phyloP scores from a whole-genome alignment of 2,329 filamentous ascomycete species.

The Colletotrichum magnum region DNA sequence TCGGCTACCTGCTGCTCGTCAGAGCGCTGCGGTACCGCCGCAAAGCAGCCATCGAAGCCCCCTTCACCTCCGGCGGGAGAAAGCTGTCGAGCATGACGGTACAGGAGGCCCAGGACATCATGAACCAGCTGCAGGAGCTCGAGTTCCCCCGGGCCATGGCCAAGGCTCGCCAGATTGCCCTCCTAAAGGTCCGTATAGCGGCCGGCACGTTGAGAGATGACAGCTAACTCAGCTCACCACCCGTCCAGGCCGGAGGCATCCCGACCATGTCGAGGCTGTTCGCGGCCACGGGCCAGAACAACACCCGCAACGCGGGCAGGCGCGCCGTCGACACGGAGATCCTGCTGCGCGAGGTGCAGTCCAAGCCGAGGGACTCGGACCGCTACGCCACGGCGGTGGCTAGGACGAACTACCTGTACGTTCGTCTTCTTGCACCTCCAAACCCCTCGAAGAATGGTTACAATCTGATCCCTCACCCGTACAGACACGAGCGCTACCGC shows the following conservation, averaged over 20 bases:
- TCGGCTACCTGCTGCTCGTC: conserved; percentile 7
- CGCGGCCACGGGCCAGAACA: conserved; percentile 64
- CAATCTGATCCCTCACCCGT: neutral
- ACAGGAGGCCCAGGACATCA: conserved; percentile 52
- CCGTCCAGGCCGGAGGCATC: conserved; percentile 62
- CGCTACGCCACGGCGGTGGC: conserved; percentile 67
- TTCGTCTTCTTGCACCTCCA: neutral
- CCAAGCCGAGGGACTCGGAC: conserved; percentile 57
- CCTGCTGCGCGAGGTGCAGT: conserved; percentile 63
- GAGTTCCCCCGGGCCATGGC: conserved; percentile 69
- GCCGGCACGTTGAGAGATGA: too few species aligned
- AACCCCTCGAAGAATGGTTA: neutral
- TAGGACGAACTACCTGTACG: conserved; percentile 72
- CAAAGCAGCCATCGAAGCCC: conserved; percentile 2
- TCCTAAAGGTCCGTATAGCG: conserved; percentile 63
- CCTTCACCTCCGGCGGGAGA: conserved; percentile 6
- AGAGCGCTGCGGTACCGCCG: conserved; percentile 15
- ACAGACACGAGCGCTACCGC: conserved; percentile 67
- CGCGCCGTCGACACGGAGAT: conserved; percentile 66
- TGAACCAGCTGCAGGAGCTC: conserved; percentile 58
- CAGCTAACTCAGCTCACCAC: neutral
- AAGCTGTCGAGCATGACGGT: conserved; percentile 32
- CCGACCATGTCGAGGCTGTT: conserved; percentile 66
- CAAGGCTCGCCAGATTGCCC: conserved; percentile 69
- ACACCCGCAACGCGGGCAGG: conserved; percentile 59